Base-by-base conservation (phyloP, 345 rosid genomes). In the Atalantia buxifolia region DNA sequence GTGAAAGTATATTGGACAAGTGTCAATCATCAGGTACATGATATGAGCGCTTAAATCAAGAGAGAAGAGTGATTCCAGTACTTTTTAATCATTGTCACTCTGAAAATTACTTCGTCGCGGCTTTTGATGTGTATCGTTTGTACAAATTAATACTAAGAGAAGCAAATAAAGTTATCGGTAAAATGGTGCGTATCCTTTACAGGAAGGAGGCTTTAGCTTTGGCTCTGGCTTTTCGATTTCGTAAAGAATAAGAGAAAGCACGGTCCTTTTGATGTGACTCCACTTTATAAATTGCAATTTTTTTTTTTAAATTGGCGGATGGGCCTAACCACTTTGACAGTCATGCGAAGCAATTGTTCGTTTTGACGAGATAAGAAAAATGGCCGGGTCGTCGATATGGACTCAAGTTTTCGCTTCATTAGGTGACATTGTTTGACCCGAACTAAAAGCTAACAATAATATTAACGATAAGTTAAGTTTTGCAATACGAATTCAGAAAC, bases 11-110 rank as follows among this genome's bases (percentile, higher is more conserved):
- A 6, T 9, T 6, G 83, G 87, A 87, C 83, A 83, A 81, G 82
- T 87, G 89, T 84, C 87, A 81, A 84, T 80, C 80, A 81, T 84
- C 82, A 73, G 77, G 78, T 12, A 38, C 75, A 84, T 82, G 76
- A 83, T 81, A 57, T 48, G 8, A 78, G 63, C 69, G 25, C 79
- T 6, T 48, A 2, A 28, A 77, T 72, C 80, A 53, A 76, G 78
- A 74, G 50, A 62, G 66, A 19, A 33, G 7, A 31, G 27, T 7
- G 24, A 67, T 62, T 30, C 56, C 77, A 16, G 6, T 22, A 55
- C 40, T 56, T 71, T 50, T 61, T 61, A 61, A 62, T 62, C 69
- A 45, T 63, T 74, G 69, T 42, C 5, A 3, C 21, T 16, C 21
- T 4, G 42, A 62, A 31, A 74, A 9, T 30, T 42, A 42, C 38